Base-by-base conservation (phyloP, 1,284 basidiomycete species). In the Ganoderma meredithae region DNA sequence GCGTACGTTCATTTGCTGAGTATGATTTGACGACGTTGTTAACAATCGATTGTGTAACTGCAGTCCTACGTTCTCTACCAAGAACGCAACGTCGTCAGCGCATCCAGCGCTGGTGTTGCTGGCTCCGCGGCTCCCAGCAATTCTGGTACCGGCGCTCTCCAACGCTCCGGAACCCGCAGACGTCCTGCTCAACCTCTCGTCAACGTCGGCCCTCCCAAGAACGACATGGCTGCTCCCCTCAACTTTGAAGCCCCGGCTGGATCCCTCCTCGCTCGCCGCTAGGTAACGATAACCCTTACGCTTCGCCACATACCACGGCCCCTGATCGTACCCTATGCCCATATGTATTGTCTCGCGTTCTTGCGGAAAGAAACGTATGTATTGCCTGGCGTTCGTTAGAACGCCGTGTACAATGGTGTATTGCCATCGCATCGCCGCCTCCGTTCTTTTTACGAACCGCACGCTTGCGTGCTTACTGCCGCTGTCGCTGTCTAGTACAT, bases 51-150 rank as follows among this genome's bases (percentile, higher is more conserved):
- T 19, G 12, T 60, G 10, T 40, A 5, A 9, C 22, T 41, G 55
- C 68, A 94, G 92, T 94, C 93, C 0, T 94, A 93, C 76, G 88
- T 94, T 63, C 83, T 94, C 27, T 85, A 90, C 74, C 92, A 94
- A 79, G 93, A 94, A 76, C 87, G 89, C 62, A 85, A 90, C 67
- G 84, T 93, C 22, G 82, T 94, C 17, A 90, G 89, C 72, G 76
- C 82, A 17, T 64, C 71, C 7, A 76, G 73, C 40, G 68, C 63
- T 25, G 47, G 1, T 49, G 22, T 22, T 19, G 13, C 33, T 10
- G 44, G 49, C 39, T 44, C 65, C 13, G 60, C 61, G 13, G 58
- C 70, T 52, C 44, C 41, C 15, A 60, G 63, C 62, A 72, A 76
- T 31, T 69, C 75, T 19, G 70, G 71, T 22, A 70, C 74, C 2